Evolutionary conservation across 208 protist species (phyloP).

Genomic region (Leishmania gerbilli): DNA sequence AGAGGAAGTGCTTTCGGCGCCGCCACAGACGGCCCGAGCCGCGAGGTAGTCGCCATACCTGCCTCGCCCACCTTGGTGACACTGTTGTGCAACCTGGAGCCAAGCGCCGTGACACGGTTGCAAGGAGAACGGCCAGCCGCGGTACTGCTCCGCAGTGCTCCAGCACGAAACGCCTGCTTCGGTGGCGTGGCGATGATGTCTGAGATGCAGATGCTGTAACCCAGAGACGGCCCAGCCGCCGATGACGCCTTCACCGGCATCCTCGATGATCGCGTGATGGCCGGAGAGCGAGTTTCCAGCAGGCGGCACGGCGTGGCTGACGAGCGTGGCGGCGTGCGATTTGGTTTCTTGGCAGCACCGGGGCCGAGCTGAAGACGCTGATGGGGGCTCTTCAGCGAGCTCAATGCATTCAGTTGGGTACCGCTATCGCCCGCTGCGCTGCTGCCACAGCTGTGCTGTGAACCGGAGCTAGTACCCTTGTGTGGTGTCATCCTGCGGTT

Average conservation of each 20-base stretch:
- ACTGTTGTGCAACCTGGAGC: not conserved
- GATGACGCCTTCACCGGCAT: not conserved
- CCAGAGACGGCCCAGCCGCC: not conserved
- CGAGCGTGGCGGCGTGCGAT: not conserved
- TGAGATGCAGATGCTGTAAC: not conserved
- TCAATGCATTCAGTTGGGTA: not conserved
- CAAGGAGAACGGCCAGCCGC: not conserved
- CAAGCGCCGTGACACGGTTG: not conserved
- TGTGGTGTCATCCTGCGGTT: not conserved
- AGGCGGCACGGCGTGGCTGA: not conserved
- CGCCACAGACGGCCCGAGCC: not conserved
- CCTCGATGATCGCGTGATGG: conserved; percentile 1
- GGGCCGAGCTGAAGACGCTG: not conserved
- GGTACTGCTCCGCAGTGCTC: not conserved
- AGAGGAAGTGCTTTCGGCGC: not conserved
- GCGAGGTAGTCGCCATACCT: not conserved
- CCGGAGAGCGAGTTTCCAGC: not conserved
- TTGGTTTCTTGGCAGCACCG: not conserved
- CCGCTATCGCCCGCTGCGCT: not conserved
- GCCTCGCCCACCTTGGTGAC: not conserved
- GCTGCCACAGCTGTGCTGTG: not conserved
- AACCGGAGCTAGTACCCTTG: not conserved
- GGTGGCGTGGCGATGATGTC: not conserved
- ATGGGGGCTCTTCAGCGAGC: conserved; percentile 1
- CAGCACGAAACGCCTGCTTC: not conserved